Evolutionary conservation across 768 basidiomycete genomes (phyloP).

Genomic region (Suillus tomentosus): DNA sequence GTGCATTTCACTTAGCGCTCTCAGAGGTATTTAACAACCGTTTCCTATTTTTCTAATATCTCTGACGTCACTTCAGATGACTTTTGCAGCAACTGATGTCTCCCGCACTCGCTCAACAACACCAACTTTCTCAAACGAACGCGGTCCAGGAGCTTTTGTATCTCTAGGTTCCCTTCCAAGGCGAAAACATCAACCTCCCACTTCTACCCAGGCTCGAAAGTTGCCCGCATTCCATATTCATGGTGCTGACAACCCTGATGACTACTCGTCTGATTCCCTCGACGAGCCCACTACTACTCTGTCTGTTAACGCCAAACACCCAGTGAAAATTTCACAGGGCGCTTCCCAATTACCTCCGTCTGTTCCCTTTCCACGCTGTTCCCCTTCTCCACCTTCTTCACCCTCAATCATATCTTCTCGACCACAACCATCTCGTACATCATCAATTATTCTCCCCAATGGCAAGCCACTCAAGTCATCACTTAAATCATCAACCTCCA

Average conservation of each 20-base stretch:
- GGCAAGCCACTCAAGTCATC: constrained; percentile 89
- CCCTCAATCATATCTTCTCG: constrained; percentile 9
- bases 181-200: constrained; percentile 26
- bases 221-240: constrained; percentile 22
- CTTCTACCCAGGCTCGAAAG: constrained; percentile 18
- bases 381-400: constrained; percentile 18
- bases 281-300: constrained; percentile 18
- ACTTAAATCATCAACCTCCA: constrained; percentile 55
- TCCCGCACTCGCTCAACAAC: constrained; percentile 15
- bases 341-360: constrained; percentile 17
- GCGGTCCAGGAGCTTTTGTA: constrained; percentile 50
- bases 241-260: constrained; percentile 29
- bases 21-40: background rate
- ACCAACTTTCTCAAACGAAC: constrained; percentile 39
- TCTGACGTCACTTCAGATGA: constrained; percentile 22
- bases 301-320: constrained; percentile 12
- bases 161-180: constrained; percentile 49
- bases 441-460: constrained; percentile 57
- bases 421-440: constrained; percentile 34
- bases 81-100: constrained; percentile 11
- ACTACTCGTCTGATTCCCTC: constrained; percentile 16
- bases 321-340: constrained; percentile 15
- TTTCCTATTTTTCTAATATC: too few relatives aligned
- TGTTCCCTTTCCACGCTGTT: constrained; percentile 47
- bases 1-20: background rate